A percentile compares a stretch with the other conserved stretches of the same genome.
These are phyloP conservation scores for Erodium chrysanthum DNA, from an alignment of 441 rosid species.

Conservation along the genomic window DNA sequence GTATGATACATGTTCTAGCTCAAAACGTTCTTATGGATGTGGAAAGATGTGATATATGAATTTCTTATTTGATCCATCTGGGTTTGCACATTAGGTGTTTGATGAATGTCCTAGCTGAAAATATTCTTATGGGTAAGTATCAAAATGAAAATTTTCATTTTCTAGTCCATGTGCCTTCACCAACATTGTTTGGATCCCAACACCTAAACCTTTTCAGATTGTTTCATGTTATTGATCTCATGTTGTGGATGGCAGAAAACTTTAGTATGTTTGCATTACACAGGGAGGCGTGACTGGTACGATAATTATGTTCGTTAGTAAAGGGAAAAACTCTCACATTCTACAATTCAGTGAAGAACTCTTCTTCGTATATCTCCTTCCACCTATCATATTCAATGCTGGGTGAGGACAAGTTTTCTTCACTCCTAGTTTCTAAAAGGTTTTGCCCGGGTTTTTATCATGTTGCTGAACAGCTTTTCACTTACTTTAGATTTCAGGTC, in stretches of 20 bases:
- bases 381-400: slow-evolving; percentile 91
- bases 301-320: slow-evolving; percentile 47
- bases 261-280: too few species aligned
- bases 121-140: background rate
- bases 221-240: too few species aligned
- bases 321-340: slow-evolving; percentile 66
- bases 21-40: too few species aligned
- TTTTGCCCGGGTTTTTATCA: background rate
- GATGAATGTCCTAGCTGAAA: background rate
- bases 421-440: too few species aligned
- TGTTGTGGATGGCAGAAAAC: too few species aligned
- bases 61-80: background rate
- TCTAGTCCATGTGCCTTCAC: too few species aligned
- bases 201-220: too few species aligned
- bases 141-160: background rate
- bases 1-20: background rate
- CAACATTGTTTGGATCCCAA: too few species aligned
- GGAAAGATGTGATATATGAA: too few species aligned
- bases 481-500: slow-evolving; percentile 60
- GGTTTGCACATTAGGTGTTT: background rate
- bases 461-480: background rate
- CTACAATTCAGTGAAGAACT: slow-evolving; percentile 63
- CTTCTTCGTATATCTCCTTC: slow-evolving; percentile 88
- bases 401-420: slow-evolving; percentile 37
- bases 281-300: slow-evolving; percentile 63